Evolutionary conservation across 1,284 basidiomycete species (phyloP), one percentile per base, ranked within the genome.

Genomic region (Fomitopsis betulina): DNA sequence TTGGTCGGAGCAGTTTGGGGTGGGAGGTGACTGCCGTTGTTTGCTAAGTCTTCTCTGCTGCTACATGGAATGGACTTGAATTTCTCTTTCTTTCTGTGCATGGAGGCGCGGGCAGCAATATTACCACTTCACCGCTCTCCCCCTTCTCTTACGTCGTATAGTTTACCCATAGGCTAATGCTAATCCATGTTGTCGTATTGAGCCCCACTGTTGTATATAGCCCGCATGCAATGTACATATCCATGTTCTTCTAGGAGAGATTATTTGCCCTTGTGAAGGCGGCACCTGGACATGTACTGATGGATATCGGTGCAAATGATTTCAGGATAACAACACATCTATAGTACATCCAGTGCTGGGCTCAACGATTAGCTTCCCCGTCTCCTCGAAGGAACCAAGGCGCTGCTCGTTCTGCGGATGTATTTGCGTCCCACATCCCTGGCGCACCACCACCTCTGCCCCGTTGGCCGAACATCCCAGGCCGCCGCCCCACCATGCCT

Each of bases 1-100:
- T 83, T 19, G 81, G 83, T 12, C 70, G 76, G 58, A 86, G 84
- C 62, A 67, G 73, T 53, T 72, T 86, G 61, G 75, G 73, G 25
- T 73, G 76, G 64, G 68, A 68, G 60, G 69, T 69, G 51, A 57
- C 56, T 32, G 47, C 30, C 7, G 53, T 54, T 47, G 55, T 55
- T 52, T 60, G 51, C 40, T 54, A 53, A 19, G 19, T 17, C 35
- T 30, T 43, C 12, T 47, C 27, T 12, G 55, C 23, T 55, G 57
- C 57, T 57, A 39, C 19, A 49, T 53, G 37, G 51, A 27, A 33
- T 40, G 47, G 42, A 55, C 33, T 30, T 27, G 42, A 13, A 21
- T 32, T 43, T 45, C n/a, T 51, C 27, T 30, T 30, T 30, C 27
- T 37, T 42, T 19, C 35, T 37, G 5, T 49, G 51, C 43, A 37